A percentile compares a stretch with the other conserved stretches of the same genome.
These are phyloP conservation scores for Neurospora hispaniola DNA, from an alignment of 495 filamentous ascomycete genomes.

Conservation along the genomic window DNA sequence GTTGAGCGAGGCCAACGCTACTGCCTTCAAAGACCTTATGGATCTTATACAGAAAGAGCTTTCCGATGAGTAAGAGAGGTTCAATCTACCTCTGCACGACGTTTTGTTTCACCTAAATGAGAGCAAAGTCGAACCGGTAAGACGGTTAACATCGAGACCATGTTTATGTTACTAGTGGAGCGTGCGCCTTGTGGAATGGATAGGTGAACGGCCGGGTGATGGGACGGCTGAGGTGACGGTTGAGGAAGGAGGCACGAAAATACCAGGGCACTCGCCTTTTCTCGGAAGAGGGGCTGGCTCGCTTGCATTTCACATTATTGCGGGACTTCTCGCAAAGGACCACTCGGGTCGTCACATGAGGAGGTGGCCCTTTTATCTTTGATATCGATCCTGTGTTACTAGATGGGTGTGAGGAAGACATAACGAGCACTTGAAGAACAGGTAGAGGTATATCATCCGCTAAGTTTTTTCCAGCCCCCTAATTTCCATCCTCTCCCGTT, in stretches of 20 bases:
- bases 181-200: neutral
- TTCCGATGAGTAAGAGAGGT: slow-evolving; percentile 8
- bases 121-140: neutral
- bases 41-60: slow-evolving; percentile 31
- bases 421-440: neutral
- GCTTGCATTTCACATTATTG: neutral
- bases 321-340: neutral
- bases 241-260: neutral
- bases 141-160: neutral
- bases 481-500: neutral
- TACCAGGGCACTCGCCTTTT: neutral
- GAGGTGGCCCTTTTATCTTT: neutral
- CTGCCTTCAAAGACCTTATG: slow-evolving; percentile 28
- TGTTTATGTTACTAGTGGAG: neutral
- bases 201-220: neutral
- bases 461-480: neutral
- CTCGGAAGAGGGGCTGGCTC: neutral
- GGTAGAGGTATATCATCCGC: neutral
- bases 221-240: neutral
- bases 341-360: neutral
- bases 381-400: neutral
- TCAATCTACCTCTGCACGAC: neutral
- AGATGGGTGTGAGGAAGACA: neutral
- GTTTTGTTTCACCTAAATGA: neutral
- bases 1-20: slow-evolving; percentile 37